These are phyloP conservation scores for Colletotrichum lini DNA, from an alignment of 2,329 filamentous ascomycete species.

Conservation along the genomic window DNA sequence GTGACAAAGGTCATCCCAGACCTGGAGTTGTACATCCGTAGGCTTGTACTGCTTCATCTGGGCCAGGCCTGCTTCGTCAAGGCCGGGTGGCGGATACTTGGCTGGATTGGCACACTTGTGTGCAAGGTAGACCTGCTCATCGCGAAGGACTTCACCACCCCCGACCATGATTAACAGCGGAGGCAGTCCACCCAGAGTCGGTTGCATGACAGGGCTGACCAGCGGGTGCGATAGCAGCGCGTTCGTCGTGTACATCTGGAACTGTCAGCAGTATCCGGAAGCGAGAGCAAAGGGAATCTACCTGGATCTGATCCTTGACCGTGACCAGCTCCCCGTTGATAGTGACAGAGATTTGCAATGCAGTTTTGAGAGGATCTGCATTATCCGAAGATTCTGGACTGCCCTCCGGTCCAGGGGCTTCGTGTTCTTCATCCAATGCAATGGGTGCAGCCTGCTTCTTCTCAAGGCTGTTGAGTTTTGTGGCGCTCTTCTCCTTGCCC, in stretches of 20 bases:
- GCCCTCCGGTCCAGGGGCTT: neutral
- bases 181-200: slow-evolving; percentile 89
- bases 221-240: slow-evolving; percentile 87
- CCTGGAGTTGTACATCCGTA: slow-evolving; percentile 92
- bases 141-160: slow-evolving; percentile 88
- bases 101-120: slow-evolving; percentile 92
- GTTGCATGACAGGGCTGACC: slow-evolving; percentile 90
- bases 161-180: slow-evolving; percentile 90
- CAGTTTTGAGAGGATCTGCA: slow-evolving; percentile 46
- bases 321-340: slow-evolving; percentile 80
- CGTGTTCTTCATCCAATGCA: slow-evolving; percentile 29
- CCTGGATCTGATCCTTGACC: slow-evolving; percentile 93
- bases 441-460: slow-evolving; percentile 54
- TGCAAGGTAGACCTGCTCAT: slow-evolving; percentile 95
- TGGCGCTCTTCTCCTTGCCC: slow-evolving; percentile 44
- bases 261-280: slow-evolving; percentile 39
- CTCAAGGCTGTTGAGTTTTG: slow-evolving; percentile 46
- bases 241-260: slow-evolving; percentile 82
- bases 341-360: slow-evolving; percentile 69
- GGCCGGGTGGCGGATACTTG: slow-evolving; percentile 79
- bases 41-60: slow-evolving; percentile 78
- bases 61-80: slow-evolving; percentile 74
- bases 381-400: neutral
- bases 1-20: slow-evolving; percentile 97
- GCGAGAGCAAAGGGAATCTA: slow-evolving; percentile 53